Base-by-base conservation (phyloP, 257 asterid genomes). In the Primulina tabacum region DNA sequence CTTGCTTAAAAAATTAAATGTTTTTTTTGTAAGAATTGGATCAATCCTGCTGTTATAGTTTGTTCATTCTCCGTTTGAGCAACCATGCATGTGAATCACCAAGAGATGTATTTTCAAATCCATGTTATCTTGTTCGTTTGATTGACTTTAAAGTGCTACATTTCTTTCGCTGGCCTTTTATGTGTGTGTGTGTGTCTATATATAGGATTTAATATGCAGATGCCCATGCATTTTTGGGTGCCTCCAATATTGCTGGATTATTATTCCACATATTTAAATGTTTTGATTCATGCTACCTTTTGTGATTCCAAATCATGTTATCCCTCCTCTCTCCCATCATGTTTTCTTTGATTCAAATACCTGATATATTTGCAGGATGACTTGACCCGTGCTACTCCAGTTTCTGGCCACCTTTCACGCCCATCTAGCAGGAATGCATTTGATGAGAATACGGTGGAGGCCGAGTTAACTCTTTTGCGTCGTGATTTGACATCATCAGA, bases 361-460 rank as follows among this genome's bases (percentile, higher is more conserved):
- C 9, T 50, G 7, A 14, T 14, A 17, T 50, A 21, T 50, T 50
- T 80, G 82, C 78, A 90, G 97, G 89, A 87, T 58, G 86, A 79
- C 33, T 47, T 75, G 74, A 77, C 67, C 63, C 77, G 82, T 50
- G 28, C 81, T 37, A 59, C 75, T 53, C 67, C 79, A 9, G 75
- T 76, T 74, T 71, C 86, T 70, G 73, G 87, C 65, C 86, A 76
- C 72, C 84, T 79, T 16, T 82, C 88, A 43, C 84, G 69, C 64
- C 81, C 87, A 28, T 67, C 76, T 47, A 76, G 80, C 79, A 75
- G 74, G 21, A 50, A 50, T 67, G 82, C 86, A 47, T 76, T 74
- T 55, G 86, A 78, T 67, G 79, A 50, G 20, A 50, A 75, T 58
- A 65, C 74, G 18, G 82, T 80, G 30, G 68, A 82, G 61, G 78